Evolutionary conservation across 1,284 basidiomycete genomes (phyloP).

Genomic region (Volvariella volvacea): DNA sequence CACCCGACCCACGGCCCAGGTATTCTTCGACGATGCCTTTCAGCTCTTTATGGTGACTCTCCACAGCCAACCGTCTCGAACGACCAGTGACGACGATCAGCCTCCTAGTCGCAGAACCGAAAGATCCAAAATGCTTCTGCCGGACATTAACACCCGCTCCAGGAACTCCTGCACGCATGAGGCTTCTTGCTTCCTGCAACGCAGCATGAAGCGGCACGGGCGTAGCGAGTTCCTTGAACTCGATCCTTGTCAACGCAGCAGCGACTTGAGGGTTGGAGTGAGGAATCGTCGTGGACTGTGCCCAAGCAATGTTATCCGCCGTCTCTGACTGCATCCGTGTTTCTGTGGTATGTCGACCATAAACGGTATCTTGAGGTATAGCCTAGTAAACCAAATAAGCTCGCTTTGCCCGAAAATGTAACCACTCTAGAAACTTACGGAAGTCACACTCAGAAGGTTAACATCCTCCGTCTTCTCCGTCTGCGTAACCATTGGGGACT

Average conservation of each 20-base stretch:
- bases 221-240: conserved; percentile 47
- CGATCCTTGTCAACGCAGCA: conserved; percentile 41
- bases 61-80: conserved; percentile 59
- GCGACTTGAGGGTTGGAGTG: conserved; percentile 16
- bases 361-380: conserved; percentile 56
- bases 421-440: conserved; percentile 36
- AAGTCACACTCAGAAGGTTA: conserved; percentile 37
- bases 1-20: conserved; percentile 31
- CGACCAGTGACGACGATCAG: conserved; percentile 66
- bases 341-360: conserved; percentile 50
- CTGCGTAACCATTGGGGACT: conserved; percentile 9
- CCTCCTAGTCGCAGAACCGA: conserved; percentile 13
- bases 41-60: conserved; percentile 60
- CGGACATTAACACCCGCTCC: neutral
- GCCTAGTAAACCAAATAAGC: too few relatives aligned
- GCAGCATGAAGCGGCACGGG: conserved; percentile 50
- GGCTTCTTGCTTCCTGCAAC: conserved; percentile 21
- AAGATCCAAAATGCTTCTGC: neutral
- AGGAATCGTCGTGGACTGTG: conserved; percentile 16
- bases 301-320: conserved; percentile 65
- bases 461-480: conserved; percentile 17
- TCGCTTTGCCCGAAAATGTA: conserved; percentile 11
- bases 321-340: conserved; percentile 60
- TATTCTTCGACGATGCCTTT: conserved; percentile 55
- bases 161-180: neutral